Evolutionary conservation across 805 yeast species (phyloP).

Genomic region (Spathaspora arborariae): DNA sequence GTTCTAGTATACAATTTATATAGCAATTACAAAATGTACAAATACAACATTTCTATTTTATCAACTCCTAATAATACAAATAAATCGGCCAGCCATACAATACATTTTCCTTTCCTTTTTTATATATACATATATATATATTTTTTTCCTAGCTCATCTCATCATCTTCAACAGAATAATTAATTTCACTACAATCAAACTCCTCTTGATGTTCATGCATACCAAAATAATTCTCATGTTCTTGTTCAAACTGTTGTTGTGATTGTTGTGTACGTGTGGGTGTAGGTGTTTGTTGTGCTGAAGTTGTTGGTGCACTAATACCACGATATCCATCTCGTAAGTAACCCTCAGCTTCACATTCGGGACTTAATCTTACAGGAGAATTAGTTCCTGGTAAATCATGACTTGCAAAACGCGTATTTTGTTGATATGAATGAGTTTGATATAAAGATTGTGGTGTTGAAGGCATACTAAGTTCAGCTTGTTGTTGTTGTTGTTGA

Average conservation of each 20-base stretch:
- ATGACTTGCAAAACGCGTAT: conserved; percentile 3
- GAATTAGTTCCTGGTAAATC: conserved; percentile 13
- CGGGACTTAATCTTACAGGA: conserved; percentile 25
- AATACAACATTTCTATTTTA: not conserved
- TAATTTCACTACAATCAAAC: conserved; percentile 10
- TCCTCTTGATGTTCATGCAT: conserved; percentile 23
- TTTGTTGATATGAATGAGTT: conserved; percentile 4
- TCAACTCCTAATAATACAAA: not conserved
- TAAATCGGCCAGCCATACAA: not conserved
- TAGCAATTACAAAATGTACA: too few relatives aligned
- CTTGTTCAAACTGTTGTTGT: conserved; percentile 11
- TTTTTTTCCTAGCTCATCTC: conserved; percentile 8
- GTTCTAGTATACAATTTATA: not conserved
- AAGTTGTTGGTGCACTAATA: conserved; percentile 10
- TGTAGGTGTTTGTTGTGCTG: conserved; percentile 1
- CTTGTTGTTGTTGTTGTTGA: not conserved
- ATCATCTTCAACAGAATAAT: conserved; percentile 8
- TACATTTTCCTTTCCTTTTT: not conserved
- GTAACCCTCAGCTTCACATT: conserved; percentile 37
- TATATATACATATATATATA: not conserved
- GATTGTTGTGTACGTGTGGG: not conserved
- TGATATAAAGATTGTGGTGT: conserved; percentile 21
- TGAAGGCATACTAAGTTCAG: conserved; percentile 17
- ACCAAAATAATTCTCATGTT: conserved; percentile 37
- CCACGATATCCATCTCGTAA: conserved; percentile 19